A percentile compares a stretch with the other conserved stretches of the same genome.
Evolutionary conservation across 176 grass and related monocot species (phyloP).

Genomic region (Pontederia paniculata): DNA sequence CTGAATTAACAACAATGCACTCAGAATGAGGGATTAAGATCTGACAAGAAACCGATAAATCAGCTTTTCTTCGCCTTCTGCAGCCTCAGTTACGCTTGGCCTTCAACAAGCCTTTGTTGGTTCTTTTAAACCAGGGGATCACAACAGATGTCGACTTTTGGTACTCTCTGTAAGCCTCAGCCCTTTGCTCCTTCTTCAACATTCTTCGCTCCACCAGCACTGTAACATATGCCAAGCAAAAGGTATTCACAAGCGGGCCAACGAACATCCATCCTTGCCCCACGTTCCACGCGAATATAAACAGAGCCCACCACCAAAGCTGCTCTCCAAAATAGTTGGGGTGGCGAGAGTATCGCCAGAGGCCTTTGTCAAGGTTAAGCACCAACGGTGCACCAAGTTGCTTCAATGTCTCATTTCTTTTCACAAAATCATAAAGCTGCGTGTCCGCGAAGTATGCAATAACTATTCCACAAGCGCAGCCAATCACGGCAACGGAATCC

Average conservation of each 20-base stretch:
- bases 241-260: constrained; percentile 50
- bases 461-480: constrained; percentile 40
- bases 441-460: constrained; percentile 70
- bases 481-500: constrained; percentile 33
- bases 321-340: constrained; percentile 87
- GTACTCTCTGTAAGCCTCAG: constrained; percentile 51
- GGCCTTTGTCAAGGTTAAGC: constrained; percentile 42
- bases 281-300: constrained; percentile 66
- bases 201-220: constrained; percentile 64
- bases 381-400: constrained; percentile 23
- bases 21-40: neutral
- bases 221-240: constrained; percentile 79
- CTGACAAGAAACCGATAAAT: constrained; percentile 6
- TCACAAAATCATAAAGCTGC: constrained; percentile 61
- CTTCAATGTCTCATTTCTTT: constrained; percentile 37
- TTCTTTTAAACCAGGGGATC: constrained; percentile 84
- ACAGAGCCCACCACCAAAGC: constrained; percentile 90
- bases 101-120: constrained; percentile 13
- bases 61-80: neutral
- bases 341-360: constrained; percentile 84
- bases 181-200: constrained; percentile 62
- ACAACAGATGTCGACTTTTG: constrained; percentile 62
- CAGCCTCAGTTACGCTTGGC: constrained; percentile 28
- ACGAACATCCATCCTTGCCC: constrained; percentile 67
- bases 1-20: too few species aligned